Percentiles rank a stretch among this genome's conserved stretches.
Evolutionary conservation across 2,329 filamentous ascomycete genomes (phyloP).

Genomic region (Neonectria neomacrospora): DNA sequence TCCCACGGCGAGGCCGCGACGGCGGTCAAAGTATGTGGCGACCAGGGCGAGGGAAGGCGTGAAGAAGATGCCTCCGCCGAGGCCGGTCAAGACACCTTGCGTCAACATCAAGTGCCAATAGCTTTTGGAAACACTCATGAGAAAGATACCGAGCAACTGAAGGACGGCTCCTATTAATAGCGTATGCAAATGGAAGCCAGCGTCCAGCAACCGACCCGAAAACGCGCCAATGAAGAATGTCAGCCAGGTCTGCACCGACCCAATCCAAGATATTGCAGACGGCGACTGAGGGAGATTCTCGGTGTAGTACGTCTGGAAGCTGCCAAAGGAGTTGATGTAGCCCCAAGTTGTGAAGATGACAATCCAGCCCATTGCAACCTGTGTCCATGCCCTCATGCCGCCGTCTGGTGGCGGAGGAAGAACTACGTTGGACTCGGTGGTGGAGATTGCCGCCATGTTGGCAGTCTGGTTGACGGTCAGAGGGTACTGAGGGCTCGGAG

Average conservation of each 20-base stretch:
- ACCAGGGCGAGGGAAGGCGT: constrained; percentile 67
- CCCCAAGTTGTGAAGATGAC: constrained; percentile 57
- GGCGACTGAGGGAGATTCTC: constrained; percentile 44
- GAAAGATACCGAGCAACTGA: constrained; percentile 58
- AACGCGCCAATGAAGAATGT: constrained; percentile 56
- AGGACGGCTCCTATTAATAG: constrained; percentile 52
- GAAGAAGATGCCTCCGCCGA: constrained; percentile 65
- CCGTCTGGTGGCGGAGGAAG: constrained; percentile 42
- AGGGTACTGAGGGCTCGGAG: constrained; percentile 3
- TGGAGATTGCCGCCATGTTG: constrained; percentile 16
- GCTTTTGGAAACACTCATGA: constrained; percentile 52
- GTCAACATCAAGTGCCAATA: constrained; percentile 64
- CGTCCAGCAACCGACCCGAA: constrained; percentile 57
- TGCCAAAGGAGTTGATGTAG: constrained; percentile 58
- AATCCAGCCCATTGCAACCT: constrained; percentile 54
- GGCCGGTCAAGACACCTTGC: constrained; percentile 62
- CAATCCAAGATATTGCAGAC: constrained; percentile 59
- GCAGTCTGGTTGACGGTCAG: neutral
- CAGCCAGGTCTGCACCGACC: constrained; percentile 58
- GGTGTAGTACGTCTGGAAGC: constrained; percentile 58
- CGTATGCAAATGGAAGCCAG: constrained; percentile 54
- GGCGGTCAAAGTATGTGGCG: constrained; percentile 67
- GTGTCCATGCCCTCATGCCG: constrained; percentile 48
- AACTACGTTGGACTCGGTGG: constrained; percentile 12
- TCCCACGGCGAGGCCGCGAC: constrained; percentile 66